phyloP scores from a whole-genome alignment of 2,329 filamentous ascomycete genomes.

The Lasiodiplodia hormozganensis region DNA sequence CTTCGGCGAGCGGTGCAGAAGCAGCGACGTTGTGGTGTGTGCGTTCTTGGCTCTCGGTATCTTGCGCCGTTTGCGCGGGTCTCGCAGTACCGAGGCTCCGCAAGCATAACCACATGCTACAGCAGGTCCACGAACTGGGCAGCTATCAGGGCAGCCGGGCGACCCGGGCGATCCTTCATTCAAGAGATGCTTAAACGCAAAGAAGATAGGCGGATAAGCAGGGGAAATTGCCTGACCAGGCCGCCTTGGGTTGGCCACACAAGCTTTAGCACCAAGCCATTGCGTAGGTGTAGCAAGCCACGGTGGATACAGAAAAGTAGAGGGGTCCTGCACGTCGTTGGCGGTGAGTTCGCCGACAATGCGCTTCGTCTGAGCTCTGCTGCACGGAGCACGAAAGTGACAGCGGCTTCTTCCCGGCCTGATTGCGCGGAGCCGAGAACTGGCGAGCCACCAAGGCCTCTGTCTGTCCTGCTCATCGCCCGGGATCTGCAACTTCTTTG shows the following conservation, averaged over 20 bases:
- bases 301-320: no score
- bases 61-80: neutral
- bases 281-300: neutral
- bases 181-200: neutral
- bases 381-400: neutral
- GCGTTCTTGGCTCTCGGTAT: neutral
- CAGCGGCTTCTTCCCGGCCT: neutral
- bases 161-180: neutral
- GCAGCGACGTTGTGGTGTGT: neutral
- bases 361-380: neutral
- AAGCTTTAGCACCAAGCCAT: neutral
- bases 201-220: neutral
- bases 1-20: neutral
- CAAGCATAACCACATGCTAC: neutral
- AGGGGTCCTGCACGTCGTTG: conserved; percentile 7
- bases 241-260: neutral
- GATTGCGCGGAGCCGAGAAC: conserved; percentile 1
- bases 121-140: neutral
- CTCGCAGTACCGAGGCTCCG: neutral
- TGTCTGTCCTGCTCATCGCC: neutral
- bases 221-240: neutral
- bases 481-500: neutral
- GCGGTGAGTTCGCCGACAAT: conserved; percentile 1
- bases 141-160: neutral
- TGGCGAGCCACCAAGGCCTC: neutral